phyloP scores from a whole-genome alignment of 2,329 filamentous ascomycete genomes.

The Pleurostoma richardsiae region DNA sequence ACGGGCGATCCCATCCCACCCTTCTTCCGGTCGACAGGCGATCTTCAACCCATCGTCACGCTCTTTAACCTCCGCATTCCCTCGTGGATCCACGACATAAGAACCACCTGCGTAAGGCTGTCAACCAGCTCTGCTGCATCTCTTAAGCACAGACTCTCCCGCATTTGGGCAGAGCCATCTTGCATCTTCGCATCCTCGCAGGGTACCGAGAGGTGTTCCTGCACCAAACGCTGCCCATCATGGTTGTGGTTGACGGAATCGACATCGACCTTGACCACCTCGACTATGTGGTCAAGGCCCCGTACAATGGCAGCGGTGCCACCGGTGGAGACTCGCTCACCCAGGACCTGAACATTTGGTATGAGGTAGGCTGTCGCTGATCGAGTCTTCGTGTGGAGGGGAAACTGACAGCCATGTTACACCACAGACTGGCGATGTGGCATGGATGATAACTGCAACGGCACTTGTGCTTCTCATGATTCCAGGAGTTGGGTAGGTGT shows the following conservation, averaged over 20 bases:
- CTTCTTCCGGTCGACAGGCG: no score
- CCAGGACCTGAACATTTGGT: constrained; percentile 72
- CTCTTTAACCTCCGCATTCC: no score
- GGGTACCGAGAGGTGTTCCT: no score
- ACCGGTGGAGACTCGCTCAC: constrained; percentile 64
- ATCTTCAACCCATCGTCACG: no score
- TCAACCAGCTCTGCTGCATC: no score
- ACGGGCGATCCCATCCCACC: no score
- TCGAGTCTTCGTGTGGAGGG: constrained; percentile 2
- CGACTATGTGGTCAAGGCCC: constrained; percentile 39
- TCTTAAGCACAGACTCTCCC: no score
- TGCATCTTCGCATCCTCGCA: no score
- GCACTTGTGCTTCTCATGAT: constrained; percentile 89
- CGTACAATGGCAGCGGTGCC: constrained; percentile 60
- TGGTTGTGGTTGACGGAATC: constrained; percentile 29
- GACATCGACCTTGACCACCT: constrained; percentile 31
- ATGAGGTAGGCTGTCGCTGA: constrained; percentile 50
- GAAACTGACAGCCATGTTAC: constrained; percentile 20
- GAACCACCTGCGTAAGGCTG: no score
- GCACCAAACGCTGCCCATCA: constrained; percentile 10
- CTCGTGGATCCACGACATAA: no score
- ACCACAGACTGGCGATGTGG: constrained; percentile 70
- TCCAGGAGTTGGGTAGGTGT: constrained; percentile 65
- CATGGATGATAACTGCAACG: constrained; percentile 77
- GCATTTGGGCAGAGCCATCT: no score